Conservation (phyloP, 495 filamentous ascomycete genomes). For the Penicillium dipodomyicola region DNA sequence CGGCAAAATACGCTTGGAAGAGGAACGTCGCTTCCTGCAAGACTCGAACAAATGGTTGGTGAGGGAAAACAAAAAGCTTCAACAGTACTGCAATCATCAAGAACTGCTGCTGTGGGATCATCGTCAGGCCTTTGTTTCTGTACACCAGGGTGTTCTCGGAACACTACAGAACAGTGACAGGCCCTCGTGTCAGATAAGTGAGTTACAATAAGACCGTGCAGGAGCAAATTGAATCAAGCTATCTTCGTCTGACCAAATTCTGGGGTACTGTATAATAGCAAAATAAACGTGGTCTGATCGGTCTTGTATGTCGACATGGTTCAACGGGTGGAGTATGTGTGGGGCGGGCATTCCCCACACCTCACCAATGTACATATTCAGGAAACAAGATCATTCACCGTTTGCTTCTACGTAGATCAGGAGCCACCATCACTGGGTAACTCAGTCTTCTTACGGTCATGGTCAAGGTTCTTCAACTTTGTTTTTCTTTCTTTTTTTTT, state of each 20-base stretch:
- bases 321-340: background rate
- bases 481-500: background rate
- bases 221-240: no score
- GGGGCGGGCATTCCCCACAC: background rate
- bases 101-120: slow-evolving; percentile 4
- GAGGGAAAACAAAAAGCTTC: background rate
- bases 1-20: slow-evolving; percentile 6
- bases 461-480: no score
- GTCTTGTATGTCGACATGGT: background rate
- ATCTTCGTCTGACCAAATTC: background rate
- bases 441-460: no score
- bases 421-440: no score
- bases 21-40: slow-evolving; percentile 5
- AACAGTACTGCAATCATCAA: slow-evolving; percentile 1
- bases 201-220: background rate
- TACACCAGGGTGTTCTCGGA: slow-evolving; percentile 5
- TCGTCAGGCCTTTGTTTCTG: background rate
- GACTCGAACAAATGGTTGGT: background rate
- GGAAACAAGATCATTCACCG: no score
- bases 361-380: background rate
- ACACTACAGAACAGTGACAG: background rate
- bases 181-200: background rate
- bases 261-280: background rate
- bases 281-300: background rate
- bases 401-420: no score